phyloP scores from a whole-genome alignment of 73 alveolate species.

The Tetrahymena malaccensis region DNA sequence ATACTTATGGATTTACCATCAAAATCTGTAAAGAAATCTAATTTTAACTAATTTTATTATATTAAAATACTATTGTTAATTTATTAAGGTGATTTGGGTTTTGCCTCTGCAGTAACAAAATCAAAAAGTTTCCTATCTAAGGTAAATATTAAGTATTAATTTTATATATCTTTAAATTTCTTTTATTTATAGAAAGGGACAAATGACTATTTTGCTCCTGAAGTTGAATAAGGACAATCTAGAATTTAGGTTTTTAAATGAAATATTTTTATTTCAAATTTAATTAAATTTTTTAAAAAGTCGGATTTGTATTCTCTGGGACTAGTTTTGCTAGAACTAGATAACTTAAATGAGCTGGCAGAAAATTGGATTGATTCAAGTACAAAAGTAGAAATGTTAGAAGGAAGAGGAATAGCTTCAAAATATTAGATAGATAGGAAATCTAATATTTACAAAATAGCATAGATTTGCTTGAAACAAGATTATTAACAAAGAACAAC shows the following conservation, averaged over 20 bases:
- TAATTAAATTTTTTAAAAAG: neutral
- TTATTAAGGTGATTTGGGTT: neutral
- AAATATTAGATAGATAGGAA: too few species aligned
- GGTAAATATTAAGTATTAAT: too few species aligned
- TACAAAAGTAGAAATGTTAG: too few species aligned
- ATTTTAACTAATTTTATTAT: too few species aligned
- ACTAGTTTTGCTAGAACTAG: neutral
- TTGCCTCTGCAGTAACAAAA: neutral
- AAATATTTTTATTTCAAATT: too few species aligned
- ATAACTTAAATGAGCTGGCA: neutral
- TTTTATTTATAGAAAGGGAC: neutral
- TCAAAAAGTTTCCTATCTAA: neutral
- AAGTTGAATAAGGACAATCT: neutral
- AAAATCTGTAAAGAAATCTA: neutral
- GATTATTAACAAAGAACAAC: too few species aligned
- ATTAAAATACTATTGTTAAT: too few species aligned
- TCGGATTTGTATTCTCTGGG: neutral
- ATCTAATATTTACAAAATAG: too few species aligned
- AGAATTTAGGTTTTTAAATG: neutral
- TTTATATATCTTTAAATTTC: too few species aligned
- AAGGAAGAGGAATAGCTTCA: too few species aligned
- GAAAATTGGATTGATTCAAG: neutral
- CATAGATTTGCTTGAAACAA: too few species aligned
- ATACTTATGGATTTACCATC: neutral
- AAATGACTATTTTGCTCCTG: neutral